These are phyloP conservation scores for Areca catechu DNA, from an alignment of 176 grass and related monocot species.

Conservation along the genomic window DNA sequence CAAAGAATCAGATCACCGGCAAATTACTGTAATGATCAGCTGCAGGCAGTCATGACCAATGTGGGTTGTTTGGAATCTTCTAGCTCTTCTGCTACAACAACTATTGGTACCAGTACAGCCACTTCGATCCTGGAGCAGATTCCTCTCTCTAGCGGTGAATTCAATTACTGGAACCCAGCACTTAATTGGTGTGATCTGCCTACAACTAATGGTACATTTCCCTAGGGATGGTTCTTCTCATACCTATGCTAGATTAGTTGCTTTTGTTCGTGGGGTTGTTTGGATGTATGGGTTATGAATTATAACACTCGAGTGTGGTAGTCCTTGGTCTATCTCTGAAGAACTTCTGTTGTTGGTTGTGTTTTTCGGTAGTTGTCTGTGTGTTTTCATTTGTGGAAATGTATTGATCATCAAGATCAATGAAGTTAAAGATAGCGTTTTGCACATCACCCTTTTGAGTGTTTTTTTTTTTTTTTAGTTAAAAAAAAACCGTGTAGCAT, in stretches of 20 bases:
- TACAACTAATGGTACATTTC: constrained; percentile 39
- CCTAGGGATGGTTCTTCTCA: constrained; percentile 1
- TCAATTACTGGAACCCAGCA: constrained; percentile 7
- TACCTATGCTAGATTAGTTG: not conserved
- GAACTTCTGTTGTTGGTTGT: not conserved
- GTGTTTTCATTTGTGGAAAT: not conserved
- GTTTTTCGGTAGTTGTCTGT: not conserved
- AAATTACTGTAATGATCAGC: constrained; percentile 60
- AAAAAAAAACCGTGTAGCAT: too few relatives aligned
- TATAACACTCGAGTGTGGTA: not conserved
- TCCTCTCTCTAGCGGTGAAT: constrained; percentile 1
- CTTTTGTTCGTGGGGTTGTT: not conserved
- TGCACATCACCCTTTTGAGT: not conserved
- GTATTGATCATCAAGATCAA: not conserved
- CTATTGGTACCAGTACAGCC: not conserved
- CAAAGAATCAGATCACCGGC: not conserved
- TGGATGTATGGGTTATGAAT: too few relatives aligned
- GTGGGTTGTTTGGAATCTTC: not conserved
- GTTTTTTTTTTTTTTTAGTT: too few relatives aligned
- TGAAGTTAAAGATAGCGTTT: not conserved
- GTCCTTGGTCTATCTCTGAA: not conserved
- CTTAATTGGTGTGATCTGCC: constrained; percentile 42
- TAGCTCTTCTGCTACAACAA: constrained; percentile 10
- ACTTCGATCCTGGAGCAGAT: constrained; percentile 4
- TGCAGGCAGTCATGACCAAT: constrained; percentile 46